Conservation (phyloP, 2,329 filamentous ascomycete genomes). For the Fusarium tjaetaba region DNA sequence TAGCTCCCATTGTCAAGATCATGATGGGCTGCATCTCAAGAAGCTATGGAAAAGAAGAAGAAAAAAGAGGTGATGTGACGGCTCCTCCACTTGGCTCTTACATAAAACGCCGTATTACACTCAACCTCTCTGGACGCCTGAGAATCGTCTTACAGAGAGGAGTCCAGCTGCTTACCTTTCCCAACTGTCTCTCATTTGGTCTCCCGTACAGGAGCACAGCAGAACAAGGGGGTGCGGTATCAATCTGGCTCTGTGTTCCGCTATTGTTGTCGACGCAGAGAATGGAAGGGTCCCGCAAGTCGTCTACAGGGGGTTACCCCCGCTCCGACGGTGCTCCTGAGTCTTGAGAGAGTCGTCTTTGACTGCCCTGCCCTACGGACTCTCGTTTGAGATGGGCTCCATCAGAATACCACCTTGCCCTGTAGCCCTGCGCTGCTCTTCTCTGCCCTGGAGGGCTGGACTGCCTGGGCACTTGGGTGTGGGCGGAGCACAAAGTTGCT, state of each 20-base stretch:
- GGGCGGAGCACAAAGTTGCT: neutral
- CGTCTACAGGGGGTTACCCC: slow-evolving; percentile 8
- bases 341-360: slow-evolving; percentile 1
- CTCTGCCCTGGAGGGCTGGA: slow-evolving; percentile 35
- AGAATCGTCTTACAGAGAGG: neutral
- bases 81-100: slow-evolving; percentile 21
- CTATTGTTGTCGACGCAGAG: neutral
- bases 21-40: slow-evolving; percentile 2
- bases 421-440: slow-evolving; percentile 24
- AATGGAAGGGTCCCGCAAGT: slow-evolving; percentile 2
- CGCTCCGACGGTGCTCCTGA: slow-evolving; percentile 18
- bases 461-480: neutral
- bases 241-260: slow-evolving; percentile 17
- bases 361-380: slow-evolving; percentile 26
- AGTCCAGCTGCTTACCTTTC: slow-evolving; percentile 20
- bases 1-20: slow-evolving; percentile 10
- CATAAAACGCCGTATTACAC: slow-evolving; percentile 24
- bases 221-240: slow-evolving; percentile 15
- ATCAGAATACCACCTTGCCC: slow-evolving; percentile 13
- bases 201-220: neutral
- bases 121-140: neutral
- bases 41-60: too few relatives aligned
- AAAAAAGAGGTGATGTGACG: neutral
- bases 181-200: neutral
- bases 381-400: slow-evolving; percentile 2